Conservation (phyloP, 2,329 filamentous ascomycete species). For the Coniochaeta hoffmannii region DNA sequence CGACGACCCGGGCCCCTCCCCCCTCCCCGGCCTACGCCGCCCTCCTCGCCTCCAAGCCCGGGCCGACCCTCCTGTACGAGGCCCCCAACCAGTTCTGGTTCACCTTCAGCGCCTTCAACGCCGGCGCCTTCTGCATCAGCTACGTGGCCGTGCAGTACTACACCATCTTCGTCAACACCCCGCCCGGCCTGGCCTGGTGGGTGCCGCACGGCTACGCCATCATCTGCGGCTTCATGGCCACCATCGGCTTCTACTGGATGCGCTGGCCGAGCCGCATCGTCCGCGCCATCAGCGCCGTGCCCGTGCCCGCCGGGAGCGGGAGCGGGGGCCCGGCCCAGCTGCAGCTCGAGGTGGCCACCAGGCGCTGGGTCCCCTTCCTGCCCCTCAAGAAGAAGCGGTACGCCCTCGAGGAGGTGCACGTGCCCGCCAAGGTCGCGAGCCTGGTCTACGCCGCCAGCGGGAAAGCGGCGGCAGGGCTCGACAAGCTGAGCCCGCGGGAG, state of each 20-base stretch:
- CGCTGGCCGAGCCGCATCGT: constrained; percentile 51
- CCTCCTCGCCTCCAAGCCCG: constrained; percentile 46
- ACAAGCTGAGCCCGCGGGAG: constrained; percentile 15
- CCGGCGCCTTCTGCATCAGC: constrained; percentile 43
- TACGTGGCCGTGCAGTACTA: constrained; percentile 45
- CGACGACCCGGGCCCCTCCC: constrained; percentile 5
- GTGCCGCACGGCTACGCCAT: constrained; percentile 49
- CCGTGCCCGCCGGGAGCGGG: constrained; percentile 17
- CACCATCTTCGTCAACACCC: constrained; percentile 38
- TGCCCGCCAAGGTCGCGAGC: constrained; percentile 28
- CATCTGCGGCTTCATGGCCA: constrained; percentile 52
- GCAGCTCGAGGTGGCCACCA: constrained; percentile 42
- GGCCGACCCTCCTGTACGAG: constrained; percentile 55
- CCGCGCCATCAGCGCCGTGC: constrained; percentile 48
- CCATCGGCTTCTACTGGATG: constrained; percentile 53
- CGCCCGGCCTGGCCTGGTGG: constrained; percentile 46
- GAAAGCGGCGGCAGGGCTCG: background rate
- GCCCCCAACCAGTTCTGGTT: constrained; percentile 57
- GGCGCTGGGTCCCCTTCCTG: constrained; percentile 41
- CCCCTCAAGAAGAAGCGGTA: constrained; percentile 33
- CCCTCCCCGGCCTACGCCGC: constrained; percentile 34
- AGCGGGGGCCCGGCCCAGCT: constrained; percentile 5
- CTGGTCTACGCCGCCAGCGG: constrained; percentile 7
- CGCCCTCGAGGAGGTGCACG: constrained; percentile 25
- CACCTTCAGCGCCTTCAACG: constrained; percentile 50